phyloP scores from a whole-genome alignment of 345 rosid genomes.

The Arabis hirsuta region DNA sequence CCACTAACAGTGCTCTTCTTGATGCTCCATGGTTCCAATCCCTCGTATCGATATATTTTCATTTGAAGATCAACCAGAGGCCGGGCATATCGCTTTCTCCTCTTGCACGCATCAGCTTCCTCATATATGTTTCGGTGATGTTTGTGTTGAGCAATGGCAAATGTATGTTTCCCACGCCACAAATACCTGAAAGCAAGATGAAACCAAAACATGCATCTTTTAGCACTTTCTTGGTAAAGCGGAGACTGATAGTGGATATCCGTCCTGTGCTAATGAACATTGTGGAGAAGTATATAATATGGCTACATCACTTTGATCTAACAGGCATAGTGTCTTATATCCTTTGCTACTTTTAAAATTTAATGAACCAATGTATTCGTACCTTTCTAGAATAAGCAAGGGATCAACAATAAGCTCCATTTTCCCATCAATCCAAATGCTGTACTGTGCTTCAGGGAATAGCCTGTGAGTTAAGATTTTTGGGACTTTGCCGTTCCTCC shows the following conservation, averaged over 20 bases:
- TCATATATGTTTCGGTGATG: conserved; percentile 84
- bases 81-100: conserved; percentile 90
- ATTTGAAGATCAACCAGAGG: conserved; percentile 96
- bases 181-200: conserved; percentile 60
- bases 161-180: conserved; percentile 90
- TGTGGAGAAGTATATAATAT: conserved; percentile 12
- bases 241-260: conserved; percentile 4
- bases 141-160: conserved; percentile 96
- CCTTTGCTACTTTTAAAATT: conserved; percentile 1
- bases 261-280: conserved; percentile 5
- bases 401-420: conserved; percentile 98
- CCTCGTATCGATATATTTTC: conserved; percentile 88
- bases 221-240: conserved; percentile 2
- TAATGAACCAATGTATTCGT: conserved; percentile 9
- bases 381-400: conserved; percentile 90
- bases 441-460: conserved; percentile 90
- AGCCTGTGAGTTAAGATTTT: conserved; percentile 97
- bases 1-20: conserved; percentile 77
- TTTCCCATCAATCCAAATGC: conserved; percentile 99
- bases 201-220: conserved; percentile 25
- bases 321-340: not conserved
- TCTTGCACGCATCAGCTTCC: conserved; percentile 96
- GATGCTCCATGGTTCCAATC: conserved; percentile 90
- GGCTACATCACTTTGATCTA: too few relatives aligned
- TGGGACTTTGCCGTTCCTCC: conserved; percentile 95